Base-by-base conservation (phyloP, 495 filamentous ascomycete species). In the Penicillium paxilli region DNA sequence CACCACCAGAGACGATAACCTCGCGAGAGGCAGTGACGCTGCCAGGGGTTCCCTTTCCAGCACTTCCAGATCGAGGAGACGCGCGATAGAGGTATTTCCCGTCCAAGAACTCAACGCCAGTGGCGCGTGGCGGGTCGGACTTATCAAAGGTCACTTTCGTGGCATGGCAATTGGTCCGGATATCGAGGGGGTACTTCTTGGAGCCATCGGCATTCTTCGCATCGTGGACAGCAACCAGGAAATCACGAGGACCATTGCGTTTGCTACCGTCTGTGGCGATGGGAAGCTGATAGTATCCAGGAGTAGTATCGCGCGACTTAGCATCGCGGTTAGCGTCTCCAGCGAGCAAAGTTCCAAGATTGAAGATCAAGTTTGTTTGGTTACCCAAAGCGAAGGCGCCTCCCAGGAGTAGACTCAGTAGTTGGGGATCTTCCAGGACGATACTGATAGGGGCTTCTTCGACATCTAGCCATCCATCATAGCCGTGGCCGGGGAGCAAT, bases 41-140 rank as follows among this genome's bases (percentile, higher is more conserved):
- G 19, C 80, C 78, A 0, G 72, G 66, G 0, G 53, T 71, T 45
- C 81, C 81, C 7, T 52, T 52, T 2, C 53, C 52, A n/a, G 66
- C 54, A 1, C 48, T 23, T 20, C 11, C 48, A 6, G 68, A 49
- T 49, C 60, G 64, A 8, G 82, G 83, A 41, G 80, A 80, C 8
- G 86, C 85, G 26, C 77, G 69, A 70, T 87, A 89, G 7, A 89
- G 71, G 47, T 74, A 65, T 22, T 79, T 55, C 20, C 85, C 86
- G 42, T 79, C 73, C 3, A 89, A 76, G 62, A 81, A 89, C 40
- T 85, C 78, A 32, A 90, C 77, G 30, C 86, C 87, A 0, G 71
- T 81, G 9, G 87, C 86, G 10, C 67, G 69, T 0, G 84, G 81
- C 9, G 69, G 69, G 4, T 59, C 66, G 7, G 67, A 55, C 12